Percentiles rank a stretch among this genome's conserved stretches.
Evolutionary conservation across 768 basidiomycete species (phyloP).

Genomic region (Suillus plorans): DNA sequence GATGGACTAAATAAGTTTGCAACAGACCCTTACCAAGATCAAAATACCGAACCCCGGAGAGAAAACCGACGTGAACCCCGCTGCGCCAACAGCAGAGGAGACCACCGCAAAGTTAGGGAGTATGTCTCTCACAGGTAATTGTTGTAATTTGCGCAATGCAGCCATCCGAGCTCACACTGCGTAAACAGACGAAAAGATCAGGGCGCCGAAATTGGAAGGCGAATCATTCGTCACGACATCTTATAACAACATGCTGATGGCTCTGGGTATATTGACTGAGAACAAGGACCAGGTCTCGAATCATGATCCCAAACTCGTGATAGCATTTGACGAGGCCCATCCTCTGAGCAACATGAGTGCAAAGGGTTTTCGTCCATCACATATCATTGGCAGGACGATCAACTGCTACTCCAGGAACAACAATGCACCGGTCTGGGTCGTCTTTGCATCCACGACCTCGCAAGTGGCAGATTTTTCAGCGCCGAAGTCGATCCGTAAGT

Average conservation of each 20-base stretch:
- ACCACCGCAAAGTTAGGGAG: not conserved
- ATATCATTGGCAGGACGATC: not conserved
- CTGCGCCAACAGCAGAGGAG: not conserved
- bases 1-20: not conserved
- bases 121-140: not conserved
- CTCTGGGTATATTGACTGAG: no score
- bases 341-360: not conserved
- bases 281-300: no score
- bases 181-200: not conserved
- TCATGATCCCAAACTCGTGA: not conserved
- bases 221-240: not conserved
- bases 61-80: not conserved
- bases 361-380: not conserved
- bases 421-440: slow-evolving; percentile 1
- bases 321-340: slow-evolving; percentile 1
- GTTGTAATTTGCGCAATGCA: not conserved
- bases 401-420: not conserved
- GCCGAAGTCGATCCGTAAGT: not conserved
- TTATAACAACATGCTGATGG: no score
- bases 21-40: not conserved
- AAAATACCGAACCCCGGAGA: not conserved
- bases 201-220: not conserved
- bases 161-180: not conserved
- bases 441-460: slow-evolving; percentile 4
- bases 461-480: slow-evolving; percentile 5